These are phyloP conservation scores for Leptographium wingfieldii DNA, from an alignment of 2,329 filamentous ascomycete species.

Conservation along the genomic window DNA sequence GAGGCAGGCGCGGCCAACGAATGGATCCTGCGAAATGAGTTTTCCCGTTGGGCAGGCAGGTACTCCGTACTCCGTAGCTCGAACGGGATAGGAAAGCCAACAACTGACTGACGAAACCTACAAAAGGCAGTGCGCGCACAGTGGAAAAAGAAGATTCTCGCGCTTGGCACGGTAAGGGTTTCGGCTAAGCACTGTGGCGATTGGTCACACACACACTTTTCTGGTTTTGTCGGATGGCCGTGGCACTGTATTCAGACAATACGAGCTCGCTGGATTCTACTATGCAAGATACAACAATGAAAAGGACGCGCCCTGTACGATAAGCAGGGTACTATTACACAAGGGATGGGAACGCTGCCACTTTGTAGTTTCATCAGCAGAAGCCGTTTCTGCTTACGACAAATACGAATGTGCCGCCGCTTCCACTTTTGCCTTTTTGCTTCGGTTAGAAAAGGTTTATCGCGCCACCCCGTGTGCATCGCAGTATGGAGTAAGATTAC, in stretches of 20 bases:
- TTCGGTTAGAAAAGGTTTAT: background rate
- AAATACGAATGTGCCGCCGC: too few relatives aligned
- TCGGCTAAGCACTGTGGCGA: background rate
- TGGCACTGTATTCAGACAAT: background rate
- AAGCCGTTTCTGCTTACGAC: background rate
- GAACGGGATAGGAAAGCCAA: background rate
- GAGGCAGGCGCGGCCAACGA: slow-evolving; percentile 9
- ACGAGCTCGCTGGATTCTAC: background rate
- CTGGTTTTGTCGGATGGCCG: background rate
- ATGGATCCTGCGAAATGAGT: slow-evolving; percentile 12
- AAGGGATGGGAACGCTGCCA: background rate
- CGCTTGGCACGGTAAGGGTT: background rate
- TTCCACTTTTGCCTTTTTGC: background rate
- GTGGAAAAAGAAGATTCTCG: background rate
- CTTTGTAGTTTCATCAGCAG: too few relatives aligned
- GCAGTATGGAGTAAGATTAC: background rate
- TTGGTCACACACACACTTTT: background rate
- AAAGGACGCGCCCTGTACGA: background rate
- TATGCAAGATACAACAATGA: background rate
- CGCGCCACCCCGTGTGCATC: background rate
- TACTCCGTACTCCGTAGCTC: background rate
- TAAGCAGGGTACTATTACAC: background rate
- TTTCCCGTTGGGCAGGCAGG: slow-evolving; percentile 10
- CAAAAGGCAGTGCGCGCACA: slow-evolving; percentile 1
- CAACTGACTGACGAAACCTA: background rate